phyloP scores from a whole-genome alignment of 306 rosid species.

The Pterocarpus santalinus region DNA sequence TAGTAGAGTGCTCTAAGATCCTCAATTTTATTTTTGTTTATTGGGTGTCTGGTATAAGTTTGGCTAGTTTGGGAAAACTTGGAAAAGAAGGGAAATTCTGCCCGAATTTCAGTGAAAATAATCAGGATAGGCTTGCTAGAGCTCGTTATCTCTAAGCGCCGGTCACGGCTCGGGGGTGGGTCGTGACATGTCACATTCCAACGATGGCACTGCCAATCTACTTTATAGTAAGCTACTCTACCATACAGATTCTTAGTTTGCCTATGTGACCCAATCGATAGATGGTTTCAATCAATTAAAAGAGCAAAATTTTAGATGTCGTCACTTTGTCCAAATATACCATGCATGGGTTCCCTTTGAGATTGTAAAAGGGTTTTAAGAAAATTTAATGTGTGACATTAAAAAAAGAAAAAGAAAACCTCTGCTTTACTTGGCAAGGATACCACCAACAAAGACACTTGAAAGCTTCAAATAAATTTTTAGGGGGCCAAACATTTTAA shows the following conservation, averaged over 20 bases:
- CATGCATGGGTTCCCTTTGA: constrained; percentile 40
- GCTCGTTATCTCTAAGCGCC: no score
- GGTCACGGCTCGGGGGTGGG: no score
- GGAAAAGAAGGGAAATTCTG: no score
- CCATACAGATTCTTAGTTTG: constrained; percentile 28
- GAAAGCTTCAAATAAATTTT: no score
- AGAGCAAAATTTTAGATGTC: constrained; percentile 39
- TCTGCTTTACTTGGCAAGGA: constrained; percentile 39
- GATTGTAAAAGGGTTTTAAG: constrained; percentile 37
- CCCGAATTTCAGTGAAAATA: no score
- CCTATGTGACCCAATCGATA: constrained; percentile 41
- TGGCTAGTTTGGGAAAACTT: no score
- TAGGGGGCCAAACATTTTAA: no score
- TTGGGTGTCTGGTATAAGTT: no score
- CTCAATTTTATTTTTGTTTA: no score
- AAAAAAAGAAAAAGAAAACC: neutral
- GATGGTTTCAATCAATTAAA: constrained; percentile 41
- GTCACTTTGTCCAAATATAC: constrained; percentile 40
- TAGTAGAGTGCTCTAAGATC: no score
- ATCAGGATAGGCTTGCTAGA: no score
- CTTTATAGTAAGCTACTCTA: constrained; percentile 16
- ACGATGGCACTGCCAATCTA: constrained; percentile 35
- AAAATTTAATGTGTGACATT: neutral
- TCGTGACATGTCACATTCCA: constrained; percentile 39
- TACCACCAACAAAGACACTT: constrained; percentile 24